phyloP scores from a whole-genome alignment of 1,284 basidiomycete species.

The Spongispora temasekensis region DNA sequence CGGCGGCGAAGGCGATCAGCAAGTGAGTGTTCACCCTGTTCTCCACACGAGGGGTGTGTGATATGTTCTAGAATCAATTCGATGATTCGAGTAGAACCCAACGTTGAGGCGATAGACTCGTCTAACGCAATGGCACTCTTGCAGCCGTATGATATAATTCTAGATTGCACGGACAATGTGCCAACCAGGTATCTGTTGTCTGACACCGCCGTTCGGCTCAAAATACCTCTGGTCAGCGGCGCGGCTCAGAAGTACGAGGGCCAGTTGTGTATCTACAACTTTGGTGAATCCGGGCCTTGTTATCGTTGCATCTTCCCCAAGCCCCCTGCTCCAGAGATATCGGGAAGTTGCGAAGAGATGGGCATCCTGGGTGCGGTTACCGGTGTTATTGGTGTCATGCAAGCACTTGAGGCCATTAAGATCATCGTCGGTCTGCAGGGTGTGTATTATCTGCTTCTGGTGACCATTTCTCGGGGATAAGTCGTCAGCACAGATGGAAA shows the following conservation, averaged over 20 bases:
- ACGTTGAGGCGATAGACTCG: constrained; percentile 55
- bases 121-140: constrained; percentile 67
- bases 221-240: constrained; percentile 85
- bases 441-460: constrained; percentile 37
- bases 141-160: constrained; percentile 68
- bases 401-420: constrained; percentile 90
- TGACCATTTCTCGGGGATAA: constrained; percentile 6
- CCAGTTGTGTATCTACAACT: constrained; percentile 83
- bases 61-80: constrained; percentile 66
- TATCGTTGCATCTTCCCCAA: constrained; percentile 93
- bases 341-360: constrained; percentile 85
- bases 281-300: constrained; percentile 76
- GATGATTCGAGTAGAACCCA: constrained; percentile 52
- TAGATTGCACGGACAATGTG: constrained; percentile 97
- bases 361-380: constrained; percentile 92
- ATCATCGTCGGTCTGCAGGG: constrained; percentile 74
- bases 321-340: constrained; percentile 61
- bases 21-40: constrained; percentile 45
- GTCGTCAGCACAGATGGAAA: constrained; percentile 46
- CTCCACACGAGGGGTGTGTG: background rate
- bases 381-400: constrained; percentile 88
- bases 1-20: constrained; percentile 69
- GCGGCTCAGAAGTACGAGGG: constrained; percentile 94
- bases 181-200: constrained; percentile 92
- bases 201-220: constrained; percentile 79